Base-by-base conservation (phyloP, 2,329 filamentous ascomycete species). In the Nannizziopsis barbatae region DNA sequence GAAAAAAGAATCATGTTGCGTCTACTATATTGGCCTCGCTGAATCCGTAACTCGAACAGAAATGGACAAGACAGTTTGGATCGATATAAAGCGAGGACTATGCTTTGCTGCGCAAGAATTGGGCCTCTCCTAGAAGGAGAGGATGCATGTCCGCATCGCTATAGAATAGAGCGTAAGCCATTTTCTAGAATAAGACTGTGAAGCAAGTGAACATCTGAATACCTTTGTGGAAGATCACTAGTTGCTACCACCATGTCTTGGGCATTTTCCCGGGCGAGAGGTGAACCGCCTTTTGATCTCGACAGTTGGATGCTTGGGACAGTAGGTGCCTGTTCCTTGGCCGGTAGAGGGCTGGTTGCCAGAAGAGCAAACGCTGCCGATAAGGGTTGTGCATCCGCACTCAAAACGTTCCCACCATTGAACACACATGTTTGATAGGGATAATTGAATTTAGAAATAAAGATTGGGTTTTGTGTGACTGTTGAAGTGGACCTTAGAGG, bases 401-500 rank as follows among this genome's bases (percentile, higher is more conserved):
- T 53, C 46, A 30, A 53, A 53, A n/a, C 46, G 45, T 43, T 51
- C 49, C 37, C 42, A 53, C 46, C 50, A 53, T 37, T 53, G 49
- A 22, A 51, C 42, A 32, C 49, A 53, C 50, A 53, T 53, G 15
- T 31, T 51, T 20, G 35, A 36, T 38, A 12, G 17, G 12, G 18
- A 20, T 7, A n/a, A 15, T 3, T 45, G 27, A 27, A 37, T 36
- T 14, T 4, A n/a, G 2, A 22, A 37, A 5, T 43, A 22, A n/a
- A 27, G 31, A 33, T 17, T 35, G 17, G 31, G 32, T 18, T 27
- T 27, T 27, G 22, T 27, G 22, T 27, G 22, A 27, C 22, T 27
- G 7, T 27, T 27, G 22, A 27, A 27, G 22, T 27, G 22, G 22
- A 27, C 4, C 7, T 27, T 27, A 27, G 22, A 27, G 22, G 22